Conservation (phyloP, 129 eudicot genomes). For the Flaveria sonorensis region DNA sequence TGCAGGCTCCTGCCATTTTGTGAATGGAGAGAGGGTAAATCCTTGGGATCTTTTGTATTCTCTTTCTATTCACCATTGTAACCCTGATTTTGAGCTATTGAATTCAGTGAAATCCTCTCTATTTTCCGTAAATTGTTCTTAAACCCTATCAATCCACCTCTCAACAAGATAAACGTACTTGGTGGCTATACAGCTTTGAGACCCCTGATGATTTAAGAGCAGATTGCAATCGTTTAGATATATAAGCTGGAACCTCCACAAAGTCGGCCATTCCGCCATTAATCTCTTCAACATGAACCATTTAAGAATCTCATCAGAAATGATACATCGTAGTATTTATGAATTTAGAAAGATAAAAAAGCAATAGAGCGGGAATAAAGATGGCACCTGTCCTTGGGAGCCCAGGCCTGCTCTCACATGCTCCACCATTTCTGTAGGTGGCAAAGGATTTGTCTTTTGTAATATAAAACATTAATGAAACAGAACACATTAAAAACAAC, state of each 20-base stretch:
- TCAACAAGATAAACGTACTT: conserved; percentile 39
- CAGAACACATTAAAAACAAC: not conserved
- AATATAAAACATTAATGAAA: conserved; percentile 14
- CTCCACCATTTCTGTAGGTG: conserved; percentile 68
- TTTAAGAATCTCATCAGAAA: conserved; percentile 43
- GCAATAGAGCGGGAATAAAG: conserved; percentile 7
- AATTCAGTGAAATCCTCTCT: too few species aligned
- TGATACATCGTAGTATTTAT: conserved; percentile 14
- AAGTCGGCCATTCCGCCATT: conserved; percentile 50
- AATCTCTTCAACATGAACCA: conserved; percentile 82
- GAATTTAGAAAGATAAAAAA: not conserved
- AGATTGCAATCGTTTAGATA: conserved; percentile 56
- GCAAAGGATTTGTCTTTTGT: conserved; percentile 68
- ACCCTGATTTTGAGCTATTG: too few species aligned
- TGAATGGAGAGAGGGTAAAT: too few species aligned
- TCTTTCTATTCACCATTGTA: too few species aligned
- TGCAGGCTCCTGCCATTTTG: too few species aligned
- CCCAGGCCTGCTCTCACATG: conserved; percentile 73
- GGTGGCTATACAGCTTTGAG: conserved; percentile 82
- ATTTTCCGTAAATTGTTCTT: too few species aligned
- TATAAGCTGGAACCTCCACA: conserved; percentile 65
- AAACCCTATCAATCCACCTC: too few species aligned
- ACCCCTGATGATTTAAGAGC: conserved; percentile 65
- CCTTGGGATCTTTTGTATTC: too few species aligned
- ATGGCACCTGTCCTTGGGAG: conserved; percentile 73